Evolutionary conservation across 345 rosid genomes (phyloP), one percentile per base, ranked within the genome.

Genomic region (Brassica juncea): DNA sequence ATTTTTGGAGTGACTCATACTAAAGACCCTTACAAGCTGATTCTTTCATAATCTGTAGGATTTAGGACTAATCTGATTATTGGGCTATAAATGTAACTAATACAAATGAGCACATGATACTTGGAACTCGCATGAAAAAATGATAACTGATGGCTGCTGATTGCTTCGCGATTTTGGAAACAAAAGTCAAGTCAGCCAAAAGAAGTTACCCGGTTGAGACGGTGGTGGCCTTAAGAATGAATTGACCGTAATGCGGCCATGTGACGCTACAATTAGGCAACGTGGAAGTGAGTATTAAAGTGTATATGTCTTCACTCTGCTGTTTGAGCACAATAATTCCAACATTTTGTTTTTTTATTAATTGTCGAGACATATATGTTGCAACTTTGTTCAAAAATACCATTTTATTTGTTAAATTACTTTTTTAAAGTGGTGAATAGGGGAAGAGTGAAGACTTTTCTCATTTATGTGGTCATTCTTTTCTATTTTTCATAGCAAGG

Each of bases 181-280:
- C 74, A 79, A 79, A 66, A 59, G 70, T 73, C 66, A 74, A 74
- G 72, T 14, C 75, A 70, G 62, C 54, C 34, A 49, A 19, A 49
- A 12, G 6, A 49, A 7, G 76, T 75, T 64, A 54, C 75, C 61
- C 66, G 37, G 71, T 54, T 61, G 27, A 68, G 52, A 64, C 75
- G 79, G 82, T 49, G 55, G 55, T 68, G 47, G 66, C 55, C 32
- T 12, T 4, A 66, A 34, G 63, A 32, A 66, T 2, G 55, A 73
- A 27, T 67, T 79, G 68, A 66, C 77, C 55, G 54, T 47, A 16
- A 67, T 15, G 70, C 67, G 76, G 83, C 80, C 80, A 80, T 70
- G 80, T 80, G 83, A 66, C 60, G 63, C 28, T 25, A 61, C 49
- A 52, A 28, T 68, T 59, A 32, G 49, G 15, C 70, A 66, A 59